Percentiles rank a stretch among this genome's conserved stretches.
These are phyloP conservation scores for Maudiozyma barnettii DNA, from an alignment of 805 yeast genomes.

Conservation along the genomic window DNA sequence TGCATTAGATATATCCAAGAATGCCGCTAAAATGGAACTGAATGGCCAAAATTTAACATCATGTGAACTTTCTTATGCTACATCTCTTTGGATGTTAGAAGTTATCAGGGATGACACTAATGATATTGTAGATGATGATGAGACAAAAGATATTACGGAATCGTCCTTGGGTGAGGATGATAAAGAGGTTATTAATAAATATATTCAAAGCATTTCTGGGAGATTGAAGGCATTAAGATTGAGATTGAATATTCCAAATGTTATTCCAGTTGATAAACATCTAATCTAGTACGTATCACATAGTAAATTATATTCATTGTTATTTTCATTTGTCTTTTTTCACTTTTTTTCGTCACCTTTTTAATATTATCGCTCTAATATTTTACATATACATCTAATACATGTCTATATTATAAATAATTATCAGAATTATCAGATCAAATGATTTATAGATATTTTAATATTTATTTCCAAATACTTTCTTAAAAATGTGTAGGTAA, in stretches of 20 bases:
- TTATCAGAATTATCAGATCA: no score
- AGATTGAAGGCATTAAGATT: constrained; percentile 59
- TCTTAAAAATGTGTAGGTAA: no score
- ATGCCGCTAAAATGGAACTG: constrained; percentile 83
- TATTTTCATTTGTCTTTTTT: no score
- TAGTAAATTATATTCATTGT: no score
- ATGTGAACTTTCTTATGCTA: constrained; percentile 83
- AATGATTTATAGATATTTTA: no score
- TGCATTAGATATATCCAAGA: constrained; percentile 85
- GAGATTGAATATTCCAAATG: constrained; percentile 33
- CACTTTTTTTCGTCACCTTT: no score
- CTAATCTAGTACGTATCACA: neutral
- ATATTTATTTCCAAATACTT: no score
- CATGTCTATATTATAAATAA: no score
- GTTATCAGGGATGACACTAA: constrained; percentile 65
- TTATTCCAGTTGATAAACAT: constrained; percentile 15
- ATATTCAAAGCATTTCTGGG: constrained; percentile 73
- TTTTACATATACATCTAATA: no score
- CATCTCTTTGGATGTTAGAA: constrained; percentile 93
- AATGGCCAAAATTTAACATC: constrained; percentile 47
- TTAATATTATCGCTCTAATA: no score
- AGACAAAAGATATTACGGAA: constrained; percentile 24
- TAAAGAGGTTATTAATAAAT: constrained; percentile 62
- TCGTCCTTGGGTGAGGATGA: constrained; percentile 57
- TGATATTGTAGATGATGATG: constrained; percentile 31